Evolutionary conservation across 805 yeast species (phyloP), one percentile per base, ranked within the genome.

Genomic region (Candida hungchunana): DNA sequence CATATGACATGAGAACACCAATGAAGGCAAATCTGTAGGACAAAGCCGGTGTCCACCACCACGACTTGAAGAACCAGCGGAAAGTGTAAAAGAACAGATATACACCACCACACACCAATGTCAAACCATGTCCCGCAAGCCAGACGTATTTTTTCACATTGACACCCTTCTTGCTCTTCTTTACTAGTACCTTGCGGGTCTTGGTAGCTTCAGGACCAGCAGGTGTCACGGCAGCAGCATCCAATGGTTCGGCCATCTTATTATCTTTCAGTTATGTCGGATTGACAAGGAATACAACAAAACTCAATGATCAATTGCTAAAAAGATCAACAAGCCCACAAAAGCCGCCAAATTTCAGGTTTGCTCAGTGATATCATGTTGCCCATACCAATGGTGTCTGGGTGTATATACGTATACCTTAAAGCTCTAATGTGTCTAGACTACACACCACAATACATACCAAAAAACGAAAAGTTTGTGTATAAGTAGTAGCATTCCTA

Each of bases 1-100:
- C 42, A 48, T 77, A 70, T 4, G 88, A 67, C 10, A 62, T 34
- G 24, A 73, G 52, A 1, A 77, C 71, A 12, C 89, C 89, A 6
- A 75, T 29, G 12, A 82, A 60, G 6, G 82, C 55, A 26, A 77
- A 44, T 42, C 79, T 60, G 59, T 82, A 83, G 22, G 67, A 40
- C 11, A 79, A 54, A n/a, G 66, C 56, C 18, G 81, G 75, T 34
- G 71, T 53, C 58, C 48, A 69, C 34, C 47, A 67, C 51, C 61
- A 65, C 43, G 56, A 32, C 40, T 63, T 34, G 36, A 25, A 48
- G 18, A 37, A 26, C 52, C 41, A 63, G 25, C 38, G 45, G 9
- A 44, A 12, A 8, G 39, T 7, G 41, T 67, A 67, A 39, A 62
- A 63, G 1, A 32, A 13, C 51, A 56, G 26, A 62, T 63, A 55